Evolutionary conservation across 1,284 basidiomycete genomes (phyloP), one percentile per base, ranked within the genome.

Genomic region (Lentinula novae-zelandiae): DNA sequence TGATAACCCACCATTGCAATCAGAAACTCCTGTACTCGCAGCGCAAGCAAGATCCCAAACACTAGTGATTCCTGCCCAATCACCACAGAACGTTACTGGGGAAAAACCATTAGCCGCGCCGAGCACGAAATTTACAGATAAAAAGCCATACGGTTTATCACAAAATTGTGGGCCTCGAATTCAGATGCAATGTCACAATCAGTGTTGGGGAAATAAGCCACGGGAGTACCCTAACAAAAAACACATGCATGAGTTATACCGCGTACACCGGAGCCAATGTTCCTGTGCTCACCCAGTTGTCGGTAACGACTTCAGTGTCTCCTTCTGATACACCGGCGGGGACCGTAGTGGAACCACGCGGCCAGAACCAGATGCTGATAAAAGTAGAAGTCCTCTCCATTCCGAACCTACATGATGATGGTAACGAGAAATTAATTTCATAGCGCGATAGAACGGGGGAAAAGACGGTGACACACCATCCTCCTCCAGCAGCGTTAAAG

Each of bases 401-500:
- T 1, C 76, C 80, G 62, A 79, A 82, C 66, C 73, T 72, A 51
- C 17, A 49, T 42, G 12, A n/a, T 3, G 5, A 33, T 12, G 9
- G 17, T 10, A 20, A 46, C 40, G 8, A 27, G 27, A 27, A 46
- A 54, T 60, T 49, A 22, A 17, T 40, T 27, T 36, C 17, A 36
- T 10, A 8, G 5, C 36, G 20, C 31, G 56, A 33, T 12, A 27
- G n/a, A 49, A 34, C 5, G 12, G 10, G 10, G 53, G 20, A 27
- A 10, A 40, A 22, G n/a, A 13, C 3, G 27, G 15, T 7, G 12
- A 20, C 73, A 31, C 57, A 81, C 80, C 81, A 86, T 64, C 85
- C 84, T 17, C 86, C 87, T 27, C 83, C 81, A 60, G 76, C 79
- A 36, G 67, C 70, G 69, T 90, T 89, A 75, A 88, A 86, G 8